Percentiles rank a stretch among this genome's conserved stretches.
phyloP scores from a whole-genome alignment of 2,329 filamentous ascomycete species.

The Exophiala calicioides region DNA sequence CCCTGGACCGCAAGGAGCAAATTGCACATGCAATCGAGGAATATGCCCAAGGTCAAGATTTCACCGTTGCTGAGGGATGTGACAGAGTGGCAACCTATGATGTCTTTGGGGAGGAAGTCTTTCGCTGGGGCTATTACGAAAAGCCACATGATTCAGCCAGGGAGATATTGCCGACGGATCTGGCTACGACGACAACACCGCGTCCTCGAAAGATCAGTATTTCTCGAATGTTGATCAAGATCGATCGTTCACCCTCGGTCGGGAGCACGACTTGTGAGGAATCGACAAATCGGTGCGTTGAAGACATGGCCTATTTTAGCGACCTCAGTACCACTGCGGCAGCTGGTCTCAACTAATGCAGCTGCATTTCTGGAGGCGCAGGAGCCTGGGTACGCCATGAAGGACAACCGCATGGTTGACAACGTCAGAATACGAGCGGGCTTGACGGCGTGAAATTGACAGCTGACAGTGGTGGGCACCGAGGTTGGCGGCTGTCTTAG shows the following conservation, averaged over 20 bases:
- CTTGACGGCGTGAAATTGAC: too few species aligned
- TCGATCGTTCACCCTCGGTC: constrained; percentile 20
- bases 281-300: neutral
- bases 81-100: constrained; percentile 6
- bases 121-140: constrained; percentile 14
- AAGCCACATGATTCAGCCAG: neutral
- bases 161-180: neutral
- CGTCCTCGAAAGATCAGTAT: constrained; percentile 26
- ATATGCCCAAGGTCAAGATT: constrained; percentile 13
- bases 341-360: constrained; percentile 13
- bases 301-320: constrained; percentile 8
- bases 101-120: constrained; percentile 6
- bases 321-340: constrained; percentile 15
- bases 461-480: too few species aligned
- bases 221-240: constrained; percentile 20
- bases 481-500: too few species aligned
- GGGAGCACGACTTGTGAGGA: constrained; percentile 10
- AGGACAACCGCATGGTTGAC: neutral
- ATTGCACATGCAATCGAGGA: constrained; percentile 3
- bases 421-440: too few species aligned
- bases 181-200: constrained; percentile 2
- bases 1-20: neutral
- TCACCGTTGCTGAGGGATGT: constrained; percentile 11
- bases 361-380: neutral
- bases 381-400: neutral